A percentile compares a stretch with the other conserved stretches of the same genome.
phyloP scores from a whole-genome alignment of 192 early-diverging fungal species.

The Coemansia umbellata region DNA sequence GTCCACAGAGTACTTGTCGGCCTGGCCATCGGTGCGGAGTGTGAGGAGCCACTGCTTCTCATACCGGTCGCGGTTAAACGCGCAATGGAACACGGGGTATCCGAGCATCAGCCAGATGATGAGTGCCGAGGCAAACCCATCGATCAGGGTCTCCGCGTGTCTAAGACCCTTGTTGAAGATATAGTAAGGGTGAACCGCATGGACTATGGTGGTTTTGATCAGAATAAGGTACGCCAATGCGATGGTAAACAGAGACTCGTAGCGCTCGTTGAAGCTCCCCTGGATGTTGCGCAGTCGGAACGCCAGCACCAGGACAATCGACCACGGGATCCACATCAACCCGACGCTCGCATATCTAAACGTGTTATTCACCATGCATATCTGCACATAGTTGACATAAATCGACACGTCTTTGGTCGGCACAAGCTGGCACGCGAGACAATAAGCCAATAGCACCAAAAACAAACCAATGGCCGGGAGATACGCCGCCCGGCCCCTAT shows the following conservation, averaged over 20 bases:
- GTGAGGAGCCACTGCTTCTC: constrained; percentile 21
- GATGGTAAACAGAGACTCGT: constrained; percentile 23
- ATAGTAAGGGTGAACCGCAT: constrained; percentile 22
- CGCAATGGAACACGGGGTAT: constrained; percentile 16
- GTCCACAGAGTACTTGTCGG: constrained; percentile 10
- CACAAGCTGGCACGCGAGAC: constrained; percentile 21
- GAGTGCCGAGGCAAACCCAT: neutral
- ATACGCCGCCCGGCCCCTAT: constrained; percentile 17
- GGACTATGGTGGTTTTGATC: constrained; percentile 23
- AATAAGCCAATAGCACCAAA: constrained; percentile 8
- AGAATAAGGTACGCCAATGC: constrained; percentile 11
- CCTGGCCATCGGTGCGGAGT: constrained; percentile 18
- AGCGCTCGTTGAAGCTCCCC: constrained; percentile 43
- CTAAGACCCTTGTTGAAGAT: constrained; percentile 11
- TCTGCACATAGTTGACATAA: constrained; percentile 12
- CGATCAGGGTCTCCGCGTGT: constrained; percentile 12
- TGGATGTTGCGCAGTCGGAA: constrained; percentile 22
- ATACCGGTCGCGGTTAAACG: constrained; percentile 13
- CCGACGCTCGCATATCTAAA: constrained; percentile 24
- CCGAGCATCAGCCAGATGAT: constrained; percentile 26
- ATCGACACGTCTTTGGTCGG: neutral
- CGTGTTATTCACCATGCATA: constrained; percentile 14
- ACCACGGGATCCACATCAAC: constrained; percentile 26
- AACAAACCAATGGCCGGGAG: neutral
- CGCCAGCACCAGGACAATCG: neutral